Evolutionary conservation across 139 green algal species (phyloP), one percentile per base, ranked within the genome.

Genomic region (Chlamydomonas schloesseri): DNA sequence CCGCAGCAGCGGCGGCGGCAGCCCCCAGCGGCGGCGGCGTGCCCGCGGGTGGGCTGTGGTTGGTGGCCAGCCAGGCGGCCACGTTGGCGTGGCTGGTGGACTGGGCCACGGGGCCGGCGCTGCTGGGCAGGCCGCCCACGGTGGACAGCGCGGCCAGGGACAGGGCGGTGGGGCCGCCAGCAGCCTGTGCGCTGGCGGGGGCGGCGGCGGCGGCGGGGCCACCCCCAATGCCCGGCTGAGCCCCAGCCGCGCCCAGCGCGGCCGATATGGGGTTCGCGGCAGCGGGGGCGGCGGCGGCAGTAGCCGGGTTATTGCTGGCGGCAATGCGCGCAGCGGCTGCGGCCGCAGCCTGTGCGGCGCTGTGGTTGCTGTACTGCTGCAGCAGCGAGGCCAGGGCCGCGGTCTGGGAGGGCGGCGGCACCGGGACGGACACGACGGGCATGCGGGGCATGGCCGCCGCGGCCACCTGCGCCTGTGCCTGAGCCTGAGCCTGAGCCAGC

Each of bases 51-150:
- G 24, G 58, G 36, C 42, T 83, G 3, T 84, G 65, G 29, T 84
- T 65, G 14, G 78, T 42, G 0, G 78, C 79, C 31, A 85, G 47
- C 79, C 79, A 85, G 47, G 79, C 79, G 10, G 79, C 65, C 47
- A 85, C 79, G 31, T 85, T 85, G 31, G 79, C 79, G 33, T 77
- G 65, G 46, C 79, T 85, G 14, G 68, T 47, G 10, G 79, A 76
- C 79, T 85, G 79, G 10, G 31, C 79, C 3, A 85, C 79, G 65
- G 65, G 79, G 10, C 79, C 79, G n/a, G 20, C 67, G 46, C 1
- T 57, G 46, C 0, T n/a, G 15, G 47, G 79, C 42, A 85, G 68
- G 26, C 47, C 67, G 31, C 79, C 79, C 67, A n/a, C 47, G n/a
- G 69, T 85, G 33, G 79, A 69, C 46, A 85, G 50, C 15, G 79